Conservation (phyloP, 805 yeast species). For the Barnettozyma populi region DNA sequence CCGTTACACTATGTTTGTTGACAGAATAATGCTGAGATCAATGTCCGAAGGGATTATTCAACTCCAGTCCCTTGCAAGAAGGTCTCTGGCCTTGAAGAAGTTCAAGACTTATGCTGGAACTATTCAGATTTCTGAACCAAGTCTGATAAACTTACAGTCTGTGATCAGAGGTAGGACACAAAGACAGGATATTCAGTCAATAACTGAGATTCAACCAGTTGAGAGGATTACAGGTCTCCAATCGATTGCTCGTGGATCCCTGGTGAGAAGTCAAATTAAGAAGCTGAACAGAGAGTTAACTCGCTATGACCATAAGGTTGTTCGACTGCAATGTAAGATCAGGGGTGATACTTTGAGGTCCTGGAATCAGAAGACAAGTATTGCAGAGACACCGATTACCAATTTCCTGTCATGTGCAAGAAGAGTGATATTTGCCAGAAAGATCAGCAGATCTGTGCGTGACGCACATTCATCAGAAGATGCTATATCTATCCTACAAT, state of each 20-base stretch:
- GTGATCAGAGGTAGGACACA: constrained; percentile 28
- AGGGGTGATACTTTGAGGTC: constrained; percentile 10
- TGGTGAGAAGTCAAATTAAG: constrained; percentile 25
- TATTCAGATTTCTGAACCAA: constrained; percentile 15
- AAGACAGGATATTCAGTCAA: constrained; percentile 10
- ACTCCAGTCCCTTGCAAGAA: constrained; percentile 49
- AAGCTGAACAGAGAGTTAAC: constrained; percentile 12
- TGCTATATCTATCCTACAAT: constrained; percentile 34
- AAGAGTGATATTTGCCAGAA: constrained; percentile 25
- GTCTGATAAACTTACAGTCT: constrained; percentile 31
- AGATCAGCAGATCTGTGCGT: constrained; percentile 15
- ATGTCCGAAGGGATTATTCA: constrained; percentile 44
- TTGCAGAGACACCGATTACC: constrained; percentile 17
- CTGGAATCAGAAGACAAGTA: constrained; percentile 1
- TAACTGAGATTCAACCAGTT: constrained; percentile 10
- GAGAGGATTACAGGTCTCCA: constrained; percentile 30
- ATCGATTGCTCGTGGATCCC: constrained; percentile 37
- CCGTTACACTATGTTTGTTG: constrained; percentile 60
- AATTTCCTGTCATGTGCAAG: constrained; percentile 35
- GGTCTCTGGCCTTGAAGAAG: constrained; percentile 31
- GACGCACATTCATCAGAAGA: constrained; percentile 23
- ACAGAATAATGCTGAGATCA: constrained; percentile 54
- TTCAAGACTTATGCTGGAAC: constrained; percentile 26
- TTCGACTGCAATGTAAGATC: constrained; percentile 16
- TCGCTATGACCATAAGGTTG: constrained; percentile 14